Percentiles rank a stretch among this genome's conserved stretches.
phyloP scores from a whole-genome alignment of 139 green algal genomes.

The Volvox reticuliferus region DNA sequence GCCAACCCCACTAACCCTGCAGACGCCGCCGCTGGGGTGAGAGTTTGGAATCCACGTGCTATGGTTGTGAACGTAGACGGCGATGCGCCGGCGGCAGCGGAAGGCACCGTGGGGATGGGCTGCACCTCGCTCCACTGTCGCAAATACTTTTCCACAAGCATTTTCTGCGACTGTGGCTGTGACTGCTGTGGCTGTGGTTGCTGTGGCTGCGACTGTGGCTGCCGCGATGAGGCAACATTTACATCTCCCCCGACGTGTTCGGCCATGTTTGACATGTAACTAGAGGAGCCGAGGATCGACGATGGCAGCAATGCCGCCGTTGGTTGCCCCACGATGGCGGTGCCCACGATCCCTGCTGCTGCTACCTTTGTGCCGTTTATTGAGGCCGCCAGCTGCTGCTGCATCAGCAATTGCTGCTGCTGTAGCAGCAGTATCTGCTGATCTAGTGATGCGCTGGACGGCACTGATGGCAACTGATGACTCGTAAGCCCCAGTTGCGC shows the following conservation, averaged over 20 bases:
- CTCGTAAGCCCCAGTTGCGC: not conserved
- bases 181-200: not conserved
- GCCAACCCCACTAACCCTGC: too few relatives aligned
- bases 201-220: not conserved
- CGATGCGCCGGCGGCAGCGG: not conserved
- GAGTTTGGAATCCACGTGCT: too few relatives aligned
- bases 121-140: constrained; percentile 20
- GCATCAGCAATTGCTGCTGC: not conserved
- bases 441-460: too few relatives aligned
- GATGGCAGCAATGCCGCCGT: too few relatives aligned
- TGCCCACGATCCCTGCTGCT: not conserved
- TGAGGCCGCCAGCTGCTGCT: not conserved
- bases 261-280: too few relatives aligned
- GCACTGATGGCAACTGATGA: not conserved
- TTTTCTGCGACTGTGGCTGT: not conserved
- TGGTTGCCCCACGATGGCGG: not conserved
- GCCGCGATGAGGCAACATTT: not conserved
- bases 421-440: not conserved
- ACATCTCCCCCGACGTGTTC: not conserved
- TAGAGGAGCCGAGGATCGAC: too few relatives aligned
- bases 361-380: not conserved
- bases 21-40: too few relatives aligned
- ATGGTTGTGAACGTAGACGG: too few relatives aligned
- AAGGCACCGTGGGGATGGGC: not conserved
- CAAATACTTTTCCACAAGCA: not conserved